These are phyloP conservation scores for Avicennia marina DNA, from an alignment of 257 asterid genomes.

Conservation along the genomic window DNA sequence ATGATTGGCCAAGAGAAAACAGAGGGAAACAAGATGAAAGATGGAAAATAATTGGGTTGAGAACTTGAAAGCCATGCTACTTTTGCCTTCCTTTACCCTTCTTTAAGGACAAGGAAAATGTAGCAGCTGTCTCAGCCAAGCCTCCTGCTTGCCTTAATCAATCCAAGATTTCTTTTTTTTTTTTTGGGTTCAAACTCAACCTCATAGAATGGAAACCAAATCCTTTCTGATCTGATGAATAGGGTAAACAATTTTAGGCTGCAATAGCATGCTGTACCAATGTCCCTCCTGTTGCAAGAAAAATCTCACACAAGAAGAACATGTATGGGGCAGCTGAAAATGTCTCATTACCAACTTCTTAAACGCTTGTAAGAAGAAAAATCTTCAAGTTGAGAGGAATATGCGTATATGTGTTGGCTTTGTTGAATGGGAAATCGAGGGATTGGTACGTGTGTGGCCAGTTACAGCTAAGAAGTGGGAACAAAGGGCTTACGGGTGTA, in stretches of 20 bases:
- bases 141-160: conserved; percentile 18
- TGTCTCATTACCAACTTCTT: conserved; percentile 15
- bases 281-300: conserved; percentile 9
- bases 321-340: conserved; percentile 2
- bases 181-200: conserved; percentile 13
- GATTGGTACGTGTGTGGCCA: no score
- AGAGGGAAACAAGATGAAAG: neutral
- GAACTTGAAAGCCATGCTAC: conserved; percentile 55
- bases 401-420: neutral
- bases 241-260: conserved; percentile 17
- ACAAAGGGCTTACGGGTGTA: no score
- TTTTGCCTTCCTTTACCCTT: conserved; percentile 57
- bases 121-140: conserved; percentile 21
- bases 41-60: conserved; percentile 28
- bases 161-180: conserved; percentile 16
- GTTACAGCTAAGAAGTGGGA: no score
- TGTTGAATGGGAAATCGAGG: no score
- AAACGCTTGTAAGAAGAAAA: no score
- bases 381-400: no score
- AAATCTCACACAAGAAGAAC: neutral
- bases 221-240: conserved; percentile 6
- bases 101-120: conserved; percentile 29
- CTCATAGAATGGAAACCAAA: neutral
- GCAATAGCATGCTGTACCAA: neutral
- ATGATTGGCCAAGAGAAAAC: no score